These are phyloP conservation scores for Cyphellophora europaea DNA, from an alignment of 2,329 filamentous ascomycete species.

Conservation along the genomic window DNA sequence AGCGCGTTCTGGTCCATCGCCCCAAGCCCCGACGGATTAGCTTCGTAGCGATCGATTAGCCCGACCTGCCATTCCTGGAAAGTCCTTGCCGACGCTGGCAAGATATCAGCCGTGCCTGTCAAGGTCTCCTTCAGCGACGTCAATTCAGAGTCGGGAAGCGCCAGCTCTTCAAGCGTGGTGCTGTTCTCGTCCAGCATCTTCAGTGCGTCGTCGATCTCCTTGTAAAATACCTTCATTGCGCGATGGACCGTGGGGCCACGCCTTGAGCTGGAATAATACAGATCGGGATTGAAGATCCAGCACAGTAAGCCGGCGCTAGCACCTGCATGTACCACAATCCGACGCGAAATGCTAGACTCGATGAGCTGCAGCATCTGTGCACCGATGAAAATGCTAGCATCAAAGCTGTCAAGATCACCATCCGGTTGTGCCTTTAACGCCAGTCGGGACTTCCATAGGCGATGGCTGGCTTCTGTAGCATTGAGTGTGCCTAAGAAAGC, in stretches of 20 bases:
- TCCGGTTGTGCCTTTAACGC: conserved; percentile 20
- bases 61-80: conserved; percentile 49
- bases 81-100: conserved; percentile 39
- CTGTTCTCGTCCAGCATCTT: conserved; percentile 27
- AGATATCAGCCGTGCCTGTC: conserved; percentile 31
- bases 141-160: conserved; percentile 22
- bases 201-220: conserved; percentile 25
- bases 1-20: conserved; percentile 17
- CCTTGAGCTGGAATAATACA: conserved; percentile 44
- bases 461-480: conserved; percentile 33
- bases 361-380: conserved; percentile 47
- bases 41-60: conserved; percentile 38
- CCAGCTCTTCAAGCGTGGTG: conserved; percentile 40
- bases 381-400: conserved; percentile 35
- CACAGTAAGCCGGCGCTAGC: conserved; percentile 21
- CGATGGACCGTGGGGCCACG: conserved; percentile 27
- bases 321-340: conserved; percentile 41
- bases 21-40: conserved; percentile 12
- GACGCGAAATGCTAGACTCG: conserved; percentile 45
- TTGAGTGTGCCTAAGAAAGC: conserved; percentile 28
- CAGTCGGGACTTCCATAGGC: conserved; percentile 42
- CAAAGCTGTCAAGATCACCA: conserved; percentile 20
- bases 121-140: conserved; percentile 24
- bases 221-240: conserved; percentile 51
- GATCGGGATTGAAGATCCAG: conserved; percentile 53